These are phyloP conservation scores for Elaeis oleifera DNA, from an alignment of 202 grass and related monocot genomes.

Conservation along the genomic window DNA sequence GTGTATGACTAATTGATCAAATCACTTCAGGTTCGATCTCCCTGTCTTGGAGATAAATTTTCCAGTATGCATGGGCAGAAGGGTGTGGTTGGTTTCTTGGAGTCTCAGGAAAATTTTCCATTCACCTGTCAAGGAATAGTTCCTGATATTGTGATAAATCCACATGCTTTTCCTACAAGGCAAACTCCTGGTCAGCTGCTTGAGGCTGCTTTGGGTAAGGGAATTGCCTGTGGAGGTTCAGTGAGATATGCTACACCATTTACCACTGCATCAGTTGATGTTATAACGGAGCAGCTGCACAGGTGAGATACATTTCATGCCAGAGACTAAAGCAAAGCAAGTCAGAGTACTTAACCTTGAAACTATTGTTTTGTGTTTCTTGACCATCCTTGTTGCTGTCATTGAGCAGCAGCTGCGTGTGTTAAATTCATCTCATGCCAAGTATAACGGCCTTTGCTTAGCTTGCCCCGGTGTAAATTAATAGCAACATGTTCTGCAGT, in stretches of 20 bases:
- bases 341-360: too few species aligned
- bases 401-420: too few species aligned
- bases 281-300: slow-evolving; percentile 77
- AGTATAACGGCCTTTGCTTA: too few species aligned
- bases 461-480: too few species aligned
- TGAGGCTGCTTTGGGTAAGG: slow-evolving; percentile 96
- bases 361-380: slow-evolving; percentile 1
- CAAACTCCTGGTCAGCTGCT: slow-evolving; percentile 98
- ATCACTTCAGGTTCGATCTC: slow-evolving; percentile 54
- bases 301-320: slow-evolving; percentile 42
- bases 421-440: too few species aligned
- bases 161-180: slow-evolving; percentile 94
- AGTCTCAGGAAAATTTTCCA: slow-evolving; percentile 93
- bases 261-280: slow-evolving; percentile 67
- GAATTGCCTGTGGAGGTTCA: slow-evolving; percentile 57
- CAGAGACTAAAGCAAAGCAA: too few species aligned
- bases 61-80: slow-evolving; percentile 98
- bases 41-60: slow-evolving; percentile 91
- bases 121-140: slow-evolving; percentile 89
- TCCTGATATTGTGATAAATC: slow-evolving; percentile 95
- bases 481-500: too few species aligned
- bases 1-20: background rate
- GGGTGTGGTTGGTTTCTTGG: slow-evolving; percentile 86
- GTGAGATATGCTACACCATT: slow-evolving; percentile 88
- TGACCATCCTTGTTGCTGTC: too few species aligned